phyloP scores from a whole-genome alignment of 169 alveolate species.

The Theileria equi region DNA sequence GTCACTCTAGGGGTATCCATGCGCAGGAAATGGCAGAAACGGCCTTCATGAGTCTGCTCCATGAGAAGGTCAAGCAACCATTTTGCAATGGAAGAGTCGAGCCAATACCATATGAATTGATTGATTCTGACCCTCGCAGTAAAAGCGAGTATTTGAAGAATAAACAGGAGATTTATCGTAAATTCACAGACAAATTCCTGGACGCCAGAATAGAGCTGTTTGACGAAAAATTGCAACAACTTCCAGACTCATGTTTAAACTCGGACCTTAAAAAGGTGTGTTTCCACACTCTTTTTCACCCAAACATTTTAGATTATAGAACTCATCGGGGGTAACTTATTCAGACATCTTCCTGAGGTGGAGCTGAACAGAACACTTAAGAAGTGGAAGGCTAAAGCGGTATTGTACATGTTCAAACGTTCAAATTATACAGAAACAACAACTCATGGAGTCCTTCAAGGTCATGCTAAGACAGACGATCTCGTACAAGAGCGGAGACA shows the following conservation, averaged over 20 bases:
- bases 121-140: conserved; percentile 32
- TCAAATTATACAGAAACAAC: conserved; percentile 7
- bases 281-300: neutral
- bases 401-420: neutral
- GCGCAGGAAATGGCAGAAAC: conserved; percentile 38
- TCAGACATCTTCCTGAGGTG: conserved; percentile 22
- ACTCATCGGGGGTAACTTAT: conserved; percentile 20
- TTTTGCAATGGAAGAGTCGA: conserved; percentile 39
- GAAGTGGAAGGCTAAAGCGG: conserved; percentile 17
- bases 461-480: conserved; percentile 31
- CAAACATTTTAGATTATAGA: conserved; percentile 25
- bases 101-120: conserved; percentile 27
- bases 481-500: conserved; percentile 21
- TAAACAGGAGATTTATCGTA: conserved; percentile 13
- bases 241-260: conserved; percentile 11
- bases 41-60: conserved; percentile 35
- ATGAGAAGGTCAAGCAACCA: conserved; percentile 57
- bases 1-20: conserved; percentile 14
- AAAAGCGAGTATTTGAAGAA: conserved; percentile 22
- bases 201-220: conserved; percentile 31
- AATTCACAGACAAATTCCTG: conserved; percentile 41
- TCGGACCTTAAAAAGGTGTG: conserved; percentile 26
- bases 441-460: conserved; percentile 26
- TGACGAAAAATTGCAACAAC: conserved; percentile 15
- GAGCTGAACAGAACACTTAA: neutral